Conservation (phyloP, 176 grass and related monocot genomes). For the Metroxylon sagu region DNA sequence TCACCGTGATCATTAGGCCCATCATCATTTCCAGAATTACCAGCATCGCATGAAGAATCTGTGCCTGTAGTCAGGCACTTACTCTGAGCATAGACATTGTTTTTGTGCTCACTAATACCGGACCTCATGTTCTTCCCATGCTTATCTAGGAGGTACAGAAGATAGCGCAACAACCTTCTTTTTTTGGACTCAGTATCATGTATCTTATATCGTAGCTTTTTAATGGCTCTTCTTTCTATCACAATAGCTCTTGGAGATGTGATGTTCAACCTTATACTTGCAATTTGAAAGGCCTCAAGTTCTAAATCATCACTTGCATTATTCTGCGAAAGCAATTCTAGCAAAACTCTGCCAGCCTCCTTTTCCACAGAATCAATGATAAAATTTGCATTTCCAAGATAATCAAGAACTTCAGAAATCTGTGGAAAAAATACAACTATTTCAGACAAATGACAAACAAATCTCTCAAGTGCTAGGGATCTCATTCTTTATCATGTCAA, state of each 20-base stretch:
- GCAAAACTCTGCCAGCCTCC: slow-evolving; percentile 62
- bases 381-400: slow-evolving; percentile 62
- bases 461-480: background rate
- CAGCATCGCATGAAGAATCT: slow-evolving; percentile 13
- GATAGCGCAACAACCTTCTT: slow-evolving; percentile 44
- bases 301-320: slow-evolving; percentile 61
- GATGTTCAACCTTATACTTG: slow-evolving; percentile 67
- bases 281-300: slow-evolving; percentile 52
- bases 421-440: slow-evolving; percentile 26
- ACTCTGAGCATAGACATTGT: slow-evolving; percentile 28
- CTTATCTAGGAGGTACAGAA: slow-evolving; percentile 61
- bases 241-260: slow-evolving; percentile 76
- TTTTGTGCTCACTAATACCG: slow-evolving; percentile 27
- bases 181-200: slow-evolving; percentile 56
- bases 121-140: slow-evolving; percentile 54
- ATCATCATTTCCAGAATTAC: slow-evolving; percentile 31
- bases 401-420: slow-evolving; percentile 63
- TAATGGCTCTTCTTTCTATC: slow-evolving; percentile 78
- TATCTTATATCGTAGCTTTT: slow-evolving; percentile 53
- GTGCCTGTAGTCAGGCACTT: slow-evolving; percentile 12
- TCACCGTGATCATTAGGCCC: slow-evolving; percentile 21
- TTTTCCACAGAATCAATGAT: slow-evolving; percentile 56
- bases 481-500: too few species aligned
- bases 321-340: slow-evolving; percentile 48
- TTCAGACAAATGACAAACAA: slow-evolving; percentile 13